Evolutionary conservation across 345 rosid species (phyloP), one percentile per base, ranked within the genome.

Genomic region (Eucalyptus leucophloia): DNA sequence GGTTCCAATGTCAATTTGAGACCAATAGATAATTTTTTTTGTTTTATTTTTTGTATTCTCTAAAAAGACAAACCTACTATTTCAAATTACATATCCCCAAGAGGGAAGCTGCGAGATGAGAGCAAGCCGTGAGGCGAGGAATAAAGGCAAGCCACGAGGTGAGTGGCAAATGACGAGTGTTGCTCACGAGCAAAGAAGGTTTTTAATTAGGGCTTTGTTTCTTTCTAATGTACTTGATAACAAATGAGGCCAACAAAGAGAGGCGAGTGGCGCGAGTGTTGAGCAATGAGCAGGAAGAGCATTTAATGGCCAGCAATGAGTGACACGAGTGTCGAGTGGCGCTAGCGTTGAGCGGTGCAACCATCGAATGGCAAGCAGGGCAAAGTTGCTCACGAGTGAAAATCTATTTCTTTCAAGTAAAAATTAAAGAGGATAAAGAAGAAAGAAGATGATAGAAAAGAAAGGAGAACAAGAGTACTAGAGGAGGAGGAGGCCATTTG

Each of bases 1-100:
- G 0, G 0, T 53, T 53, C 0, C 2, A 53, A 53, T 0, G 1
- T 53, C 1, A 53, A 53, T 53, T 0, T 0, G 2, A 0, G 56
- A 53, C 2, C 24, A 53, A 19, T 0, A 0, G 0, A 53, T 53
- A 19, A 53, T 53, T 53, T 53, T 19, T 19, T 53, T 18, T 53
- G 0, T 53, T 53, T 53, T 0, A 7, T 18, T 53, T 51, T 53
- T 53, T 53, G 2, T 53, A 7, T 19, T 53, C 24, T 53, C 4
- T 53, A 0, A 53, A 19, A 53, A 19, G 24, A 7, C 10, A 53
- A 53, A 53, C 0, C 0, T 53, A 19, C 19, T 19, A 53, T 53
- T 53, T 53, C 0, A 53, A 53, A 53, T 53, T 19, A 8, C 56
- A 51, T 53, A 53, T 19, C 56, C 24, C 0, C 24, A 53, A 53